Conservation (phyloP, 1,284 basidiomycete species). For the Sanguinoderma infundibulare region DNA sequence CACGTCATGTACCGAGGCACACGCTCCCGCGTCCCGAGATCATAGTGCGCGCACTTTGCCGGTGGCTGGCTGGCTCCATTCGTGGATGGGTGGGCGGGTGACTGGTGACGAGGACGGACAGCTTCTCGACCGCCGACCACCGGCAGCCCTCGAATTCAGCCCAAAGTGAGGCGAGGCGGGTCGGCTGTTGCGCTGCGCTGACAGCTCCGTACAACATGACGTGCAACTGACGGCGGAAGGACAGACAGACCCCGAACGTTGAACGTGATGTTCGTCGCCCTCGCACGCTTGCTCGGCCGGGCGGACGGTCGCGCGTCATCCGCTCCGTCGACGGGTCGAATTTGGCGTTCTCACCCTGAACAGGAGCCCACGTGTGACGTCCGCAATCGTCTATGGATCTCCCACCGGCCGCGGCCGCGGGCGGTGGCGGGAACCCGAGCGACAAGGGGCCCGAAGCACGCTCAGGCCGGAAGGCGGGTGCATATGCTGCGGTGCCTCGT, state of each 20-base stretch:
- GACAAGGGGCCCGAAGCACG: background rate
- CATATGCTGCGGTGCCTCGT: conserved; percentile 23
- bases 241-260: background rate
- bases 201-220: background rate
- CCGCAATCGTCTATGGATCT: conserved; percentile 3
- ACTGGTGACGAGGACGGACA: background rate
- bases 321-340: background rate
- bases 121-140: background rate
- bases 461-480: background rate
- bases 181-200: background rate
- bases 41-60: too few relatives aligned
- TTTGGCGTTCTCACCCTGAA: conserved; percentile 15
- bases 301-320: conserved; percentile 1
- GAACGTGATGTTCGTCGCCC: background rate
- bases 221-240: background rate
- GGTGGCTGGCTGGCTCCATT: too few relatives aligned
- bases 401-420: background rate
- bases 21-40: background rate
- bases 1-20: conserved; percentile 13
- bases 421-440: conserved; percentile 9
- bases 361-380: conserved; percentile 13
- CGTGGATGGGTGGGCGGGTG: too few relatives aligned
- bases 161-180: background rate
- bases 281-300: background rate
- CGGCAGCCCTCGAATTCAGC: background rate